Base-by-base conservation (phyloP, 2,329 filamentous ascomycete genomes). In the Fusarium falciforme region DNA sequence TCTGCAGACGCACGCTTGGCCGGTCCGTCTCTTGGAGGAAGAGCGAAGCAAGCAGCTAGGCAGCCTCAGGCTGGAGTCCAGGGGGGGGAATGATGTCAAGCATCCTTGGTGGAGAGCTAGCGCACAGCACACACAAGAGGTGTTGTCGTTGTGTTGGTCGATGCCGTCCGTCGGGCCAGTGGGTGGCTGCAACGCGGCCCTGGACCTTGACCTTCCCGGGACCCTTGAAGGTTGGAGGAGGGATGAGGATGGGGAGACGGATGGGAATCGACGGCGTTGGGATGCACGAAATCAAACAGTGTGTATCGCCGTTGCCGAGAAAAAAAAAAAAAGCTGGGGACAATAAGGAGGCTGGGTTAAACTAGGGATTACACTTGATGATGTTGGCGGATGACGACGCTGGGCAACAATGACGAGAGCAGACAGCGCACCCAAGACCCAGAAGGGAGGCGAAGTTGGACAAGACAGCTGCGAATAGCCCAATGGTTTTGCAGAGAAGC, bases 321-420 rank as follows among this genome's bases (percentile, higher is more conserved):
- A n/a, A 25, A 20, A 29, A 52, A 29, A 33, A 20, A 49, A 52
- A 52, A 52, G 47, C 16, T 52, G 47, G 47, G 47, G 33, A 64
- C n/a, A 44, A 14, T 31, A 64, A 61, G 68, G 71, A 71, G 68
- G 71, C 55, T 75, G 73, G 73, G 55, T 35, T 16, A 22, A 22
- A 25, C 40, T 25, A 61, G 52, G 33, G 31, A 61, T 52, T 33
- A 36, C 27, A 44, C 20, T 47, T 68, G 38, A 67, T 59, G 74
- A 70, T 72, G 74, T 64, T 75, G 59, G 62, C 58, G 40, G 67
- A 74, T 77, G 71, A 75, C 74, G 70, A 72, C 72, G 66, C 65
- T 62, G 58, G 55, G 44, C 33, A 61, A 47, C 64, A 42, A 55
- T 61, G 57, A 60, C 44, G 54, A 61, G 49, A 66, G 58, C 57